Percentiles rank a stretch among this genome's conserved stretches.
Conservation (phyloP, 179 eudicot species). For the Carnegiea gigantea region DNA sequence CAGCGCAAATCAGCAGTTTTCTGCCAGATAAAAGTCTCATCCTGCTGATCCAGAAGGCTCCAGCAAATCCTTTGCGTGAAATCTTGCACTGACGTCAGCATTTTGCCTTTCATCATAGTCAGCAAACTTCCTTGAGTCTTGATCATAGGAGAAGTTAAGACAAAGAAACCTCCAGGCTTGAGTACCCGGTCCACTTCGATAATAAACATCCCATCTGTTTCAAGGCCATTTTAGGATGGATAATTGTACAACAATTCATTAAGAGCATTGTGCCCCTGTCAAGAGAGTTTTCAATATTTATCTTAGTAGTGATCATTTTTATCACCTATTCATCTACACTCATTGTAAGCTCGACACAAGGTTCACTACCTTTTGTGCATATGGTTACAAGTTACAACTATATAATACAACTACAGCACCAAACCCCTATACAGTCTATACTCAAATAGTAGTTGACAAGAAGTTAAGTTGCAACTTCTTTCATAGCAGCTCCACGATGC, state of each 20-base stretch:
- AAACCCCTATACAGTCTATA: neutral
- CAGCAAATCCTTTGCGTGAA: conserved; percentile 77
- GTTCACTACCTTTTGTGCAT: neutral
- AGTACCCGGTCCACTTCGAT: conserved; percentile 90
- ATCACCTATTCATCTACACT: neutral
- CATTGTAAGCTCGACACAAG: neutral
- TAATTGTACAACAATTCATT: neutral
- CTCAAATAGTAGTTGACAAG: neutral
- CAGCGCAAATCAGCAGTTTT: conserved; percentile 77
- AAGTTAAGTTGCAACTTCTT: neutral
- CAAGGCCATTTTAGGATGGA: conserved; percentile 25
- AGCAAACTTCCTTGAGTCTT: conserved; percentile 54
- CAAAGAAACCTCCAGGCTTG: conserved; percentile 97
- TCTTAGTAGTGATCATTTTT: neutral
- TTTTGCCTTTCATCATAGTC: conserved; percentile 57
- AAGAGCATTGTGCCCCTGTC: neutral
- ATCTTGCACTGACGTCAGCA: conserved; percentile 70
- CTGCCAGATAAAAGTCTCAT: conserved; percentile 93
- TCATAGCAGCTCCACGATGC: neutral
- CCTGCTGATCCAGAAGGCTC: conserved; percentile 84
- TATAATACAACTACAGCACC: neutral
- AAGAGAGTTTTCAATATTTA: neutral
- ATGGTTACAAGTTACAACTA: neutral
- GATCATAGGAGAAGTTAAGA: conserved; percentile 68
- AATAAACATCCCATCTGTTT: conserved; percentile 81